Conservation (phyloP, 2,329 filamentous ascomycete genomes). For the Cladophialophora immunda region DNA sequence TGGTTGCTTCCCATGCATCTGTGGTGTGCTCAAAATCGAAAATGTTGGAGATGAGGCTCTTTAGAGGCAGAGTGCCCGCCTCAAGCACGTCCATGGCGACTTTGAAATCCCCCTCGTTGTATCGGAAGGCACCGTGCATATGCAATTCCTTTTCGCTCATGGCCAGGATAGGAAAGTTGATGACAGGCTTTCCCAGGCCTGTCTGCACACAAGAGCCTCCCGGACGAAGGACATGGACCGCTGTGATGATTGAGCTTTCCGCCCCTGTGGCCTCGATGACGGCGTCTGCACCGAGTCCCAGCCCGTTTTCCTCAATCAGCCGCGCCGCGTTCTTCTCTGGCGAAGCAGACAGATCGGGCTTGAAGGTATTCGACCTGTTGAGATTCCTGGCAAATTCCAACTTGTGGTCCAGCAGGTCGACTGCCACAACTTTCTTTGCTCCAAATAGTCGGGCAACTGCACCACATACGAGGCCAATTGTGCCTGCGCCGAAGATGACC, state of each 20-base stretch:
- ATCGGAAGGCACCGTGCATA: constrained; percentile 47
- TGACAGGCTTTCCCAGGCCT: constrained; percentile 50
- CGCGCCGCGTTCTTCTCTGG: constrained; percentile 42
- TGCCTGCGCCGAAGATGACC: constrained; percentile 52
- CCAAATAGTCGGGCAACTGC: constrained; percentile 69
- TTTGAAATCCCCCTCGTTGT: constrained; percentile 47
- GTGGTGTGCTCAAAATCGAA: constrained; percentile 47
- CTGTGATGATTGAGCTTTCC: constrained; percentile 54
- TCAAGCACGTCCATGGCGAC: constrained; percentile 51
- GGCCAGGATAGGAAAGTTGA: constrained; percentile 49
- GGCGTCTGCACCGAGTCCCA: constrained; percentile 51
- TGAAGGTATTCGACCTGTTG: constrained; percentile 30
- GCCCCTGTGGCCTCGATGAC: constrained; percentile 56
- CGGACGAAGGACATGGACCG: constrained; percentile 49
- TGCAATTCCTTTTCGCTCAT: constrained; percentile 48
- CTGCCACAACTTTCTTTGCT: constrained; percentile 67
- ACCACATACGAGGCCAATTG: constrained; percentile 65
- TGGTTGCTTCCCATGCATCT: constrained; percentile 48
- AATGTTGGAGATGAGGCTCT: constrained; percentile 45
- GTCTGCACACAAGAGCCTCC: constrained; percentile 48
- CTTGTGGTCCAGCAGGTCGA: constrained; percentile 68
- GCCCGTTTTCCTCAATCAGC: constrained; percentile 49
- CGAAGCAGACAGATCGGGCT: constrained; percentile 27
- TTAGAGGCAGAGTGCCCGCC: constrained; percentile 43
- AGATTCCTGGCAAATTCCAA: constrained; percentile 60